Base-by-base conservation (phyloP, 2,329 filamentous ascomycete species). In the Beauveria varroae region DNA sequence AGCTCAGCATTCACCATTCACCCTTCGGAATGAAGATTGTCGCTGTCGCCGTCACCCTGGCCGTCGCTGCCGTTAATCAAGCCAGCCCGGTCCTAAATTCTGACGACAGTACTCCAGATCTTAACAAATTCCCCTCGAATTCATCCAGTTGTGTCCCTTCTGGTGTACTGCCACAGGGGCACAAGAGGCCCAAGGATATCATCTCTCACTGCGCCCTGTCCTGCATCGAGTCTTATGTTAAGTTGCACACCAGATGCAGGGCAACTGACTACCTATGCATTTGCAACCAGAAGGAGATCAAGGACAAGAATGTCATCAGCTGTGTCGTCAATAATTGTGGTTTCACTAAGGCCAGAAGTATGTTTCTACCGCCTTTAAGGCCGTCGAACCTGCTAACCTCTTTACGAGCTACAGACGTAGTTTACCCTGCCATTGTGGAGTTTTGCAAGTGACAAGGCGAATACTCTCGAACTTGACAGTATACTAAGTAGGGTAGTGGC, bases 191-290 rank as follows among this genome's bases (percentile, higher is more conserved):
- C 61, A 65, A 64, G 50, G 54, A 26, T 56, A 71, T 73, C 60
- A 68, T 77, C 61, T 75, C 76, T 65, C 49, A 74, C 54, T 69
- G 77, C 0, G 77, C 77, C 0, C 76, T 73, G 4, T 74, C 73
- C 2, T 72, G 68, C 20, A 51, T 74, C 10, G 61, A 68, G 46
- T 64, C 70, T 18, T 67, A 70, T 5, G 63, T 65, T 7, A 40
- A 66, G 28, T 69, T 71, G 44, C 65, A 67, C 43, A 54, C 63
- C 5, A 63, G 46, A 40, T 78, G 75, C 67, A 49, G 63, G 9
- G 62, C 53, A 24, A 66, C 66, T 59, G 75, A 78, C 67, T 67
- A 67, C 61, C 61, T 65, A 43, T 78, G 76, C 62, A 64, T 74
- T 66, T 71, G 73, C 67, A 64, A 69, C 60, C 68, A 69, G 71